Base-by-base conservation (phyloP, 2,329 filamentous ascomycete genomes). In the Trichoderma sp. region DNA sequence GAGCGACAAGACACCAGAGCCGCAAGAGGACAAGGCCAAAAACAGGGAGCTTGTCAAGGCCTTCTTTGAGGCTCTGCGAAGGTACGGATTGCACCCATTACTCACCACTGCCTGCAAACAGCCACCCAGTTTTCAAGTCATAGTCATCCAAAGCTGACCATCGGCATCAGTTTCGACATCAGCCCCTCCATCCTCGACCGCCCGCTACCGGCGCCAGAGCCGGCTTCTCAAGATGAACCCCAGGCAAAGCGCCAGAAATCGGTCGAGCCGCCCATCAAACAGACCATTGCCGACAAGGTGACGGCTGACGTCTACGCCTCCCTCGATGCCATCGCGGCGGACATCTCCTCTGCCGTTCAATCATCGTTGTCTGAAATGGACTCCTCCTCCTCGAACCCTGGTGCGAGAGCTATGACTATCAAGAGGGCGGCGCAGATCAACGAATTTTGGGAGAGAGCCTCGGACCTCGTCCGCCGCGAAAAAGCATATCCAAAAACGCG, bases 271-370 rank as follows among this genome's bases (percentile, higher is more conserved):
- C 77, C 79, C 39, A 76, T 81, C 43, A 73, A 75, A n/a, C 76
- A 76, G 21, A 86, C 84, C 73, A 86, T 91, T 73, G 81, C 84
- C 71, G 86, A 88, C 75, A 90, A 89, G 81, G 82, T 88, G 65
- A 79, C 81, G 28, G 81, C 83, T 63, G 83, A 85, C 74, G 79
- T 78, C 36, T 91, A 92, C 78, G 84, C 85, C 30, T 86, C 87
- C 74, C 81, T 94, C 58, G 90, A 92, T 32, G 89, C 92, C 73
- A 83, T 93, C 56, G 87, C 92, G 18, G 80, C 84, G 66, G 90
- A 91, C 73, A 79, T 91, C 56, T 82, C 85, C 76, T 77, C 81
- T 34, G 84, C 84, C 73, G 82, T 87, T 75, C 79, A 85, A 73
- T 79, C 85, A 74, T 84, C 86, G 43, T 76, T 88, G 58, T 82